Conservation (phyloP, 2,329 filamentous ascomycete genomes). For the Fusarium neocosmosporiellum region DNA sequence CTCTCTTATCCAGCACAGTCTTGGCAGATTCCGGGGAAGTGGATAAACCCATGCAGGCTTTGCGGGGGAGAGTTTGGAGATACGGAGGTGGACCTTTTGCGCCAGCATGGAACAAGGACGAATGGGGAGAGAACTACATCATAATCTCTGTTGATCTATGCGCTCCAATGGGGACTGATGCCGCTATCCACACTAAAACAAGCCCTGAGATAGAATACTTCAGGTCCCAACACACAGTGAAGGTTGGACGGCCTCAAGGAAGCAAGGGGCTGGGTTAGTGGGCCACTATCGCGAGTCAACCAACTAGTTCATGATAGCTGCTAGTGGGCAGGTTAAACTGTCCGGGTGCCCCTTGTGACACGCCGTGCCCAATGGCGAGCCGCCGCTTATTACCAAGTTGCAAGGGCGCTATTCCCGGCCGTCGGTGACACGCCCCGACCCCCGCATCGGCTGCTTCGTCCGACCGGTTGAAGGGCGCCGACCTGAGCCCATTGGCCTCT, state of each 20-base stretch:
- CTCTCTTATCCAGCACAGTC: constrained; percentile 1
- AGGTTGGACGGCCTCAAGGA: not conserved
- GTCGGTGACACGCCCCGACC: constrained; percentile 4
- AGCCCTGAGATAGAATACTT: not conserved
- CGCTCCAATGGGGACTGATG: constrained; percentile 9
- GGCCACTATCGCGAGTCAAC: constrained; percentile 4
- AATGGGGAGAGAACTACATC: constrained; percentile 8
- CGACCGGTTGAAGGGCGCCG: constrained; percentile 1
- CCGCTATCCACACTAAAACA: not conserved
- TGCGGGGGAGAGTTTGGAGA: constrained; percentile 12
- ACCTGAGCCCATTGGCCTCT: constrained; percentile 5
- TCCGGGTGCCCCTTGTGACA: not conserved
- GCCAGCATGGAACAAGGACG: not conserved
- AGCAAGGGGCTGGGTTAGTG: not conserved
- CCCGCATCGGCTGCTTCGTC: constrained; percentile 7
- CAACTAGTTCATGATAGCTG: constrained; percentile 2
- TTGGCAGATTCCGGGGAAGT: constrained; percentile 19
- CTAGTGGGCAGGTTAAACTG: not conserved
- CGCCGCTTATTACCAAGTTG: not conserved
- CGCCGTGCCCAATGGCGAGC: not conserved
- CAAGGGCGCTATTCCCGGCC: constrained; percentile 7
- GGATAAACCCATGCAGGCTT: constrained; percentile 8
- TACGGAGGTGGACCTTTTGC: constrained; percentile 2
- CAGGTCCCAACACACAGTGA: not conserved
- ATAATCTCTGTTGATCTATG: not conserved